Base-by-base conservation (phyloP, 2,329 filamentous ascomycete species). In the Xylariaceae sp. region DNA sequence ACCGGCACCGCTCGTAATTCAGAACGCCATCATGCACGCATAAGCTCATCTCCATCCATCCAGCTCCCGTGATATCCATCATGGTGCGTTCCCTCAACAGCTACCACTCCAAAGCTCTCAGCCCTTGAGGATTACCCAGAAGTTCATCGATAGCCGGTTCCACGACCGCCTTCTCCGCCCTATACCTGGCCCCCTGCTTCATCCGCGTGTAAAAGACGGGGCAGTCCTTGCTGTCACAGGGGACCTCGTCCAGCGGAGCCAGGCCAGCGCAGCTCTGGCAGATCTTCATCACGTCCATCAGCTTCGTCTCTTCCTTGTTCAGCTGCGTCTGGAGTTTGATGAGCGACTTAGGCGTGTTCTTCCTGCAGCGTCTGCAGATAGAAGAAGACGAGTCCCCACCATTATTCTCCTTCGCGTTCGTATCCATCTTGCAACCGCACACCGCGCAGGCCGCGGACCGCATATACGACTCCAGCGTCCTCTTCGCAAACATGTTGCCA, bases 381-480 rank as follows among this genome's bases (percentile, higher is more conserved):
- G 56, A 55, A 15, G n/a, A n/a, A n/a, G n/a, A n/a, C n/a, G n/a
- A n/a, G n/a, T n/a, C n/a, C n/a, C n/a, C n/a, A n/a, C n/a, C n/a
- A n/a, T n/a, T n/a, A n/a, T n/a, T n/a, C n/a, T n/a, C n/a, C n/a
- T 52, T 56, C 33, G 61, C 54, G 27, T 54, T 50, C 40, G n/a
- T n/a, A n/a, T 58, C 59, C 34, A 66, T 69, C 52, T 80, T 81
- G 8, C 71, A 62, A 17, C 73, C 70, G 61, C 92, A 98, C 12
- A 90, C 74, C 4, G 90, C 64, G 58, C 92, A 98, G 2, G 81
- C 76, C 0, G 82, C 83, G 0, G 81, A 81, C 47, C 78, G 83
- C 81, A 97, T 83, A 63, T 96, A 98, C n/a, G 78, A 84, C 56
- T 97, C 92, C n/a, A 98, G 73, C 0, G 88, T 96, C 59, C 77